Base-by-base conservation (phyloP, 1,284 basidiomycete species). In the Tilletia indica region DNA sequence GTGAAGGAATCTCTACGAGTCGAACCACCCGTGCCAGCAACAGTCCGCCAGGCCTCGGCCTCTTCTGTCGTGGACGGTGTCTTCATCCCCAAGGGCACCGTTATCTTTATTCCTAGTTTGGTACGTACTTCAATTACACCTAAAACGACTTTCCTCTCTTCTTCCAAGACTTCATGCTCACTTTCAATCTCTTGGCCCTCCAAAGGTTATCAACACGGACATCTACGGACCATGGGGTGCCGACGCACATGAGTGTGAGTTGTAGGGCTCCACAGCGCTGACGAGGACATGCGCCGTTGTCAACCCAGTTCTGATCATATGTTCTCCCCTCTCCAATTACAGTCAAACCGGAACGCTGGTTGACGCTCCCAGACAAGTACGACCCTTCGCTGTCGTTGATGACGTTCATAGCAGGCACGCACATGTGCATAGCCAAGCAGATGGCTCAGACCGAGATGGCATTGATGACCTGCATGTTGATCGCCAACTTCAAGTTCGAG, bases 1-100 rank as follows among this genome's bases (percentile, higher is more conserved):
- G 86, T 89, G 25, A 75, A 77, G 69, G 80, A 81, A 68, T 70
- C 73, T 9, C 74, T 81, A 76, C 77, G 80, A 42, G 49, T 79
- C 49, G 75, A 75, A 0, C 80, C 80, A 2, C 78, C 78, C 11
- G 77, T 78, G 0, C 78, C 78, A 19, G 70, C 73, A 14, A 79
- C 77, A 36, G 68, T 77, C 0, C 71, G 80, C 1, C 68, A 74
- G 39, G 74, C 78, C 4, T 71, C 45, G 19, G 73, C 74, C 45
- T 49, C 73, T 5, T 68, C 68, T 14, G 70, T 70, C 63, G 77
- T 81, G 51, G 80, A 79, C 66, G 78, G 77, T 3, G 6, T 74
- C n/a, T 78, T 72, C 47, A 67, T 80, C 21, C 79, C 78, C 42
- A 77, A 77, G 42, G 70, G 69, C 16, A 80, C 78, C 3, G 48